phyloP scores from a whole-genome alignment of 1,284 basidiomycete genomes.

The Marasmius fiardii region DNA sequence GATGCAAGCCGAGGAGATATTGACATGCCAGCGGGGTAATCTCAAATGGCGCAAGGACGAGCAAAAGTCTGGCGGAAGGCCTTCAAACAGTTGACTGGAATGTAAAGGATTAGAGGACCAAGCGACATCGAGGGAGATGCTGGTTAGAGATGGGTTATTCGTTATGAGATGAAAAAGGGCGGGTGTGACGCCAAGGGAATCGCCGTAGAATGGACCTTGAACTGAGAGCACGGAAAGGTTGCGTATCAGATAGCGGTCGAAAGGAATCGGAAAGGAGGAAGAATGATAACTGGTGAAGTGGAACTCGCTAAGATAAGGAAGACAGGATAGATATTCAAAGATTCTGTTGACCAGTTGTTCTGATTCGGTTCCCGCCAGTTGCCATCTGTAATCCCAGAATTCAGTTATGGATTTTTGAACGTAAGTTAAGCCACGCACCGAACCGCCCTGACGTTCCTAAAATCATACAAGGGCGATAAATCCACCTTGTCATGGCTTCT shows the following conservation, averaged over 20 bases:
- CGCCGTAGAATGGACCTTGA: neutral
- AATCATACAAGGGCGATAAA: neutral
- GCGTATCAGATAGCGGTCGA: neutral
- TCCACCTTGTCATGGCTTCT: neutral
- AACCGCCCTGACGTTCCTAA: neutral
- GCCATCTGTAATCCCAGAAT: neutral
- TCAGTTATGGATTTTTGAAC: too few relatives aligned
- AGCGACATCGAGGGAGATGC: neutral
- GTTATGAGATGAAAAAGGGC: neutral
- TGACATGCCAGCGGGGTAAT: neutral
- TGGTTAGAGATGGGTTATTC: neutral
- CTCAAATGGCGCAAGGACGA: neutral
- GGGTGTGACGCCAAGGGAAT: neutral
- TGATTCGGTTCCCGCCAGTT: neutral
- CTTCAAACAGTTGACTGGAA: neutral
- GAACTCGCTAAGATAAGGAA: neutral
- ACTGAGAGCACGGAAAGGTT: neutral
- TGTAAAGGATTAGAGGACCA: neutral
- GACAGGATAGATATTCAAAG: neutral
- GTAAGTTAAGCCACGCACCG: neutral
- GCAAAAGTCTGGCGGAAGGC: neutral
- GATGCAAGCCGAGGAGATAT: neutral
- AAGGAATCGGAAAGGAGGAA: neutral
- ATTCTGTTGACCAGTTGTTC: neutral
- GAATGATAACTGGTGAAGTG: neutral